Evolutionary conservation across 2,329 filamentous ascomycete species (phyloP), one percentile per base, ranked within the genome.

Genomic region (Sporothrix protearum): DNA sequence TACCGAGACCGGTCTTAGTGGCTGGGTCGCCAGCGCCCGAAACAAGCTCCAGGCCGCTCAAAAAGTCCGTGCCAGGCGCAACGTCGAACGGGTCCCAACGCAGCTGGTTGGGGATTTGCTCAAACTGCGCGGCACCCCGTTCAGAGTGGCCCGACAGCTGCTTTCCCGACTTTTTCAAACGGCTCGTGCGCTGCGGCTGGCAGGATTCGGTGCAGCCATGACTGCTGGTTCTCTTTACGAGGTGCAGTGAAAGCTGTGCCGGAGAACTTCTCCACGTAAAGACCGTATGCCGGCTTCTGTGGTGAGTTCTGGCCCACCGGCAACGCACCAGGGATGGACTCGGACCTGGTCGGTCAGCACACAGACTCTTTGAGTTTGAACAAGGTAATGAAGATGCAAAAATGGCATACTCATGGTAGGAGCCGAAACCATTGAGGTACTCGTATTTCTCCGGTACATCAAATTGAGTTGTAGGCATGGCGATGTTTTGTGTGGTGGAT

Each of bases 181-280:
- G 79, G 87, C 36, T 82, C 81, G 74, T 92, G 88, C 0, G 88
- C 83, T 71, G 88, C 88, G 0, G 89, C 87, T 2, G 90, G 89
- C 55, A 90, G 81, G 73, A 91, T 88, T 10, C 90, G 87, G 78
- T 92, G 92, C 33, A 92, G 85, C 90, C 90, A 92, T 57, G 89
- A 85, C 78, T 92, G 90, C 77, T 88, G 87, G 80, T 91, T 92
- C 71, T 90, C 86, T 78, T 87, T 83, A 42, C 91, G 84, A 0
- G 90, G 89, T 0, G 89, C 88, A 3, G 90, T 92, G 78, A 93
- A 93, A 36, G 91, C 85, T 1, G 89, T 91, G 7, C 90, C 91
- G 0, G 90, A 92, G 59, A 92, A 85, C 82, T 92, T 91, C 81
- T 97, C 93, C 33, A 92, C 89, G 81, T 96, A 96, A 30, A 97